These are phyloP conservation scores for Sporothrix humicola DNA, from an alignment of 2,329 filamentous ascomycete species.

Conservation along the genomic window DNA sequence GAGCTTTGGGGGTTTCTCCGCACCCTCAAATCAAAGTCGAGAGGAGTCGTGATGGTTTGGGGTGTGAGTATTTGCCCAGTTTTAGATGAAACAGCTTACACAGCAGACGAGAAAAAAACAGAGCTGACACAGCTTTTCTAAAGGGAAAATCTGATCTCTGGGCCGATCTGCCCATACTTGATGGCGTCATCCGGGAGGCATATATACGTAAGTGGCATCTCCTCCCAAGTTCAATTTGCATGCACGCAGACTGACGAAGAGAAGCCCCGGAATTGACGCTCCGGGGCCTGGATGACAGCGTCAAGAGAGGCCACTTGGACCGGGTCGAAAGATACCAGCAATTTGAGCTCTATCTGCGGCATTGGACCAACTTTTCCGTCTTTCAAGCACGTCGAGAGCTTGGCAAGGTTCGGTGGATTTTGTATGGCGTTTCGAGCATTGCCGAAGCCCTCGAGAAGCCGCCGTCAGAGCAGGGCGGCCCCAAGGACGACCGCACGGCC, in stretches of 20 bases:
- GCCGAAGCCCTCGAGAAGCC: background rate
- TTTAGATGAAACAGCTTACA: too few relatives aligned
- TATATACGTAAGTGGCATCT: constrained; percentile 8
- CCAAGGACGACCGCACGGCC: too few relatives aligned
- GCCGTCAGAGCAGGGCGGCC: background rate
- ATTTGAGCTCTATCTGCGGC: too few relatives aligned
- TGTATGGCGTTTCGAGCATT: background rate
- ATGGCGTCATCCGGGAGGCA: background rate
- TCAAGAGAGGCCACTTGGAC: background rate
- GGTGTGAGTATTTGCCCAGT: background rate
- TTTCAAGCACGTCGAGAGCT: background rate
- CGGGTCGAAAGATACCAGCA: background rate
- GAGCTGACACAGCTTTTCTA: background rate
- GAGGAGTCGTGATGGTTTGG: background rate
- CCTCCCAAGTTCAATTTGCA: background rate
- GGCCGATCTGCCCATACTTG: background rate
- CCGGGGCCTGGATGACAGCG: too few relatives aligned
- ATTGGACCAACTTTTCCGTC: background rate
- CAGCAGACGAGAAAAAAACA: background rate
- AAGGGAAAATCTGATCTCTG: background rate
- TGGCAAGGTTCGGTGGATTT: background rate
- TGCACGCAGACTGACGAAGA: too few relatives aligned
- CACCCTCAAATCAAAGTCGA: constrained; percentile 2
- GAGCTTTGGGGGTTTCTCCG: background rate
- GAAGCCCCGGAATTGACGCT: too few relatives aligned